Evolutionary conservation across 805 yeast species (phyloP), one percentile per base, ranked within the genome.

Genomic region (Yarrowia alimentaria): DNA sequence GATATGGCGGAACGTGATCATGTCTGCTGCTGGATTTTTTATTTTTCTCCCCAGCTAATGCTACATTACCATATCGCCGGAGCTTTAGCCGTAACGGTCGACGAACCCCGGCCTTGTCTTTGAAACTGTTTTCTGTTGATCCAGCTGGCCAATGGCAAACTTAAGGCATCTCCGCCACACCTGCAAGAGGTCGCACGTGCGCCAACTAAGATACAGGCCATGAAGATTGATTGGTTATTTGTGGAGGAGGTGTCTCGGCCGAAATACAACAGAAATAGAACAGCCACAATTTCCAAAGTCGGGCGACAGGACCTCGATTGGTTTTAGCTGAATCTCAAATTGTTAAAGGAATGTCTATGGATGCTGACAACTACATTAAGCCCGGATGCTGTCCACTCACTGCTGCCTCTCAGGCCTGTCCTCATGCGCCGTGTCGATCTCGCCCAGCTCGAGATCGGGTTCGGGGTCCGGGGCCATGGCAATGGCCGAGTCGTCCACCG

Each of bases 381-480:
- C n/a, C n/a, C n/a, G n/a, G n/a, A n/a, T n/a, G n/a, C n/a, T n/a
- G n/a, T 22, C 10, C 10, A 22, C 10, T 22, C 25, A 22, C 10
- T 10, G 25, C 10, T 22, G 7, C 25, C 25, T n/a, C n/a, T n/a
- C n/a, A 17, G 8, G 5, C n/a, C 45, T 21, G 16, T 37, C 45
- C 4, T 35, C 29, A 1, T 16, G 19, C 5, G 9, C 31, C 6
- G 29, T 11, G 11, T 28, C 45, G 12, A 37, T 7, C 5, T 25
- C 45, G 4, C 45, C 45, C 24, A 38, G 12, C 32, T 38, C 45
- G 11, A 38, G 45, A 26, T 38, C 45, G 30, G 32, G 45, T 19
- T 38, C 45, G 24, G 45, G 32, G 18, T 42, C 49, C 20, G 35
- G 49, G 3, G 13, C 34, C 14, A 30, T 30, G 19, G 49, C 49